Evolutionary conservation across 2,329 filamentous ascomycete species (phyloP).

Genomic region (Mariannaea elegans): DNA sequence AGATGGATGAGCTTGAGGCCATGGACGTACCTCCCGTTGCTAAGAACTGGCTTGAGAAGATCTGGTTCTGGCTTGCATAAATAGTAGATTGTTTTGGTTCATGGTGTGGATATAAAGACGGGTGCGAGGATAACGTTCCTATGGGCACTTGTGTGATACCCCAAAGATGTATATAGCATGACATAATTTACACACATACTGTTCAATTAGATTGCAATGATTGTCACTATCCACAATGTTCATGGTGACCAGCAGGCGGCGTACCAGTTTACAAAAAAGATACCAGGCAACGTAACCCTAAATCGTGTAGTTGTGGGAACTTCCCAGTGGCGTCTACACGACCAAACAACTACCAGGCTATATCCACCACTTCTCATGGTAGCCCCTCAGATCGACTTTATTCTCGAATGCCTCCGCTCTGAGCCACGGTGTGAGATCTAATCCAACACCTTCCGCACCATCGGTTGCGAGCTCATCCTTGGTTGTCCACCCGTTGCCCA

Average conservation of each 20-base stretch:
- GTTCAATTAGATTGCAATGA: too few species aligned
- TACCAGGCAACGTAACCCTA: too few species aligned
- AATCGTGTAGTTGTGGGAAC: too few species aligned
- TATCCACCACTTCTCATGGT: constrained; percentile 13
- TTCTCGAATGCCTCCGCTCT: constrained; percentile 1
- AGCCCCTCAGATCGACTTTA: constrained; percentile 7
- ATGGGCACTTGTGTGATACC: constrained; percentile 17
- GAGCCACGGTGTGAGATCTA: constrained; percentile 12
- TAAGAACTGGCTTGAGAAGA: constrained; percentile 60
- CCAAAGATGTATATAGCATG: constrained; percentile 14
- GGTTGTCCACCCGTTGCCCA: constrained; percentile 9
- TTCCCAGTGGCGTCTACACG: too few species aligned
- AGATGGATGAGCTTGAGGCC: constrained; percentile 67
- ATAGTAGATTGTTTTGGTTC: background rate
- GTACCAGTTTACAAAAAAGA: too few species aligned
- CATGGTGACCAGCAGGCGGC: too few species aligned
- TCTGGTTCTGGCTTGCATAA: constrained; percentile 66
- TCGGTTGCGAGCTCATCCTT: constrained; percentile 5
- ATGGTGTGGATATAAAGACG: background rate
- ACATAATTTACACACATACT: too few species aligned
- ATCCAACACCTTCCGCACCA: background rate
- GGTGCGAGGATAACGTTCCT: background rate
- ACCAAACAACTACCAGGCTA: too few species aligned
- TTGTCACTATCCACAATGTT: too few species aligned
- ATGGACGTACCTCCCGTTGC: constrained; percentile 57